These are phyloP conservation scores for Moniliella sp. DNA, from an alignment of 1,284 basidiomycete species.

Conservation along the genomic window DNA sequence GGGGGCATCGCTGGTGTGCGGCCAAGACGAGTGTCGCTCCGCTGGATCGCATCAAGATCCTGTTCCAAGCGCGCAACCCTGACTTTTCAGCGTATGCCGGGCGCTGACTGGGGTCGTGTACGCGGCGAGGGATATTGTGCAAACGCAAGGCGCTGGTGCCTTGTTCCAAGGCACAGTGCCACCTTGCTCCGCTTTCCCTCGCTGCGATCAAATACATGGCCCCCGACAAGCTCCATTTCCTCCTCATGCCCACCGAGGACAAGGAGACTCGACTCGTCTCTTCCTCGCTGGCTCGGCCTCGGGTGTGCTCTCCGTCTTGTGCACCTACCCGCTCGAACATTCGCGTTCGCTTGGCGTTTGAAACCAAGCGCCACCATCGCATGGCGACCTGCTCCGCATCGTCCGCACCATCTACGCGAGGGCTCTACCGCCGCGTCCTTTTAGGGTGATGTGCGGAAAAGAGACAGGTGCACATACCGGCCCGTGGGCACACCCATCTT, in stretches of 20 bases:
- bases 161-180: constrained; percentile 87
- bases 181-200: constrained; percentile 62
- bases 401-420: constrained; percentile 25
- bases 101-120: no score
- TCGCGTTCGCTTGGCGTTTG: constrained; percentile 79
- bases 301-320: constrained; percentile 65
- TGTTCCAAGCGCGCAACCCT: constrained; percentile 89
- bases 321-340: constrained; percentile 86
- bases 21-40: constrained; percentile 94
- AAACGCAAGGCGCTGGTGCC: constrained; percentile 50
- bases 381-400: constrained; percentile 14
- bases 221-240: constrained; percentile 63
- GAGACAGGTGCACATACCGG: no score
- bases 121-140: constrained; percentile 57
- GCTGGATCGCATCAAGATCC: constrained; percentile 89
- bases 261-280: constrained; percentile 59
- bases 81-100: constrained; percentile 67
- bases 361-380: constrained; percentile 42
- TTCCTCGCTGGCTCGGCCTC: constrained; percentile 76
- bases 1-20: constrained; percentile 87
- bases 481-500: no score
- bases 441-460: constrained; percentile 15
- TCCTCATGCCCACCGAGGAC: constrained; percentile 61
- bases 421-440: constrained; percentile 26
- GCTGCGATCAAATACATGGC: constrained; percentile 95